Evolutionary conservation across 306 rosid genomes (phyloP).

Genomic region (Crataegus laevigata): DNA sequence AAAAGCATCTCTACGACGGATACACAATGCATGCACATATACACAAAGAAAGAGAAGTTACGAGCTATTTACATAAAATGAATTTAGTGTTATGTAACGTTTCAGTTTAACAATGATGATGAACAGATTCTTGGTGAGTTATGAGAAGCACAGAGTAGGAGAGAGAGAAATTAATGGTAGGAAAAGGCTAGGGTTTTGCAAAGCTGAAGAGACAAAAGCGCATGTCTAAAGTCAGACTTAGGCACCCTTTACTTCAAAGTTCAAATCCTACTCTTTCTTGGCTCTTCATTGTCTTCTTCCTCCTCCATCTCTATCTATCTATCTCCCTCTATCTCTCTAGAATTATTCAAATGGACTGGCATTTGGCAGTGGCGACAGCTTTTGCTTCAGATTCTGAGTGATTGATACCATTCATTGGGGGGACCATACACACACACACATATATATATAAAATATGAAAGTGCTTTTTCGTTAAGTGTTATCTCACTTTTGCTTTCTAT

Average conservation of each 20-base stretch:
- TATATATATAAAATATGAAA: no score
- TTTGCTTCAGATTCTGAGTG: constrained; percentile 15
- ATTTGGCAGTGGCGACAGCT: neutral
- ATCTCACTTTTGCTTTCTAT: neutral
- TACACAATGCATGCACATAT: neutral
- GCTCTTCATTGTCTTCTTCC: neutral
- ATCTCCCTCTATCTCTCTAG: neutral
- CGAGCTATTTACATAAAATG: no score
- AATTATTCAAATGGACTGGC: constrained; percentile 11
- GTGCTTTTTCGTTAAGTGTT: neutral
- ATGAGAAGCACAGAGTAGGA: neutral
- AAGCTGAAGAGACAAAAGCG: constrained; percentile 49
- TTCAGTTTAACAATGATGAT: no score
- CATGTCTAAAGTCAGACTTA: constrained; percentile 23
- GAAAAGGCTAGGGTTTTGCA: neutral
- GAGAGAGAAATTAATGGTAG: neutral
- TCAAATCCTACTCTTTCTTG: constrained; percentile 15
- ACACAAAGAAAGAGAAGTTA: no score
- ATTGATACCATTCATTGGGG: constrained; percentile 16
- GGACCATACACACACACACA: neutral
- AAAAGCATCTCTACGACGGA: constrained; percentile 17
- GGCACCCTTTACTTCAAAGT: constrained; percentile 6
- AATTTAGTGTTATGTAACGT: no score
- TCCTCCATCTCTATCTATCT: neutral
- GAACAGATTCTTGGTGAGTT: no score